Evolutionary conservation across 495 filamentous ascomycete genomes (phyloP).

Genomic region (Aspergillus coremiiformis): DNA sequence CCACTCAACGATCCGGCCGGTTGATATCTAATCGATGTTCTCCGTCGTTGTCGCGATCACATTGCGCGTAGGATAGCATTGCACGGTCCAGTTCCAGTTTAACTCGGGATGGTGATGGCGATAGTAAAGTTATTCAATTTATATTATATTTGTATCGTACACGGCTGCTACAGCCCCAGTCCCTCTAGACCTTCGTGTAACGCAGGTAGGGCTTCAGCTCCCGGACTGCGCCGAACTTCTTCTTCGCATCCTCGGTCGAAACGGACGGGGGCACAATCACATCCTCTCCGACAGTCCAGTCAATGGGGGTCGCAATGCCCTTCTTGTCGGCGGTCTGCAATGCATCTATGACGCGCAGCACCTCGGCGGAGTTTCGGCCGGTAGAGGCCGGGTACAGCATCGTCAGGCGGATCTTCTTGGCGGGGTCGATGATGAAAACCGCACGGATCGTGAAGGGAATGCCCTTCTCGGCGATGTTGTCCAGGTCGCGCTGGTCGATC

Average conservation of each 20-base stretch:
- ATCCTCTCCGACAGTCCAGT: slow-evolving; percentile 59
- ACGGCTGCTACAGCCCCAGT: background rate
- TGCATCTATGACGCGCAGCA: slow-evolving; percentile 59
- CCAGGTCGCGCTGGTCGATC: slow-evolving; percentile 51
- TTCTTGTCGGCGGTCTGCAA: slow-evolving; percentile 57
- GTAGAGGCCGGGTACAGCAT: slow-evolving; percentile 63
- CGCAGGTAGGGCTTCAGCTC: slow-evolving; percentile 54
- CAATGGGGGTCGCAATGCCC: slow-evolving; percentile 56
- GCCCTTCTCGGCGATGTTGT: slow-evolving; percentile 49
- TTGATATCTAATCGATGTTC: no score
- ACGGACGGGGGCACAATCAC: slow-evolving; percentile 61
- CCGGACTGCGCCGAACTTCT: slow-evolving; percentile 59
- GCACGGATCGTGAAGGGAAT: slow-evolving; percentile 61
- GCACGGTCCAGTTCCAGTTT: background rate
- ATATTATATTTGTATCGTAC: background rate
- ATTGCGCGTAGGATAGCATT: no score
- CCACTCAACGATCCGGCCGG: no score
- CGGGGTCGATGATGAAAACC: slow-evolving; percentile 63
- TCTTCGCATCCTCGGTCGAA: slow-evolving; percentile 54
- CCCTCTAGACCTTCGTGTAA: slow-evolving; percentile 16
- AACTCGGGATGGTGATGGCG: background rate
- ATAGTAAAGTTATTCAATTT: background rate
- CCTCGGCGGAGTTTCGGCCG: slow-evolving; percentile 58
- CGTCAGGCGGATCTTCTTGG: slow-evolving; percentile 60
- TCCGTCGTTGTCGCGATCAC: no score